Evolutionary conservation across 2,329 filamentous ascomycete species (phyloP), one percentile per base, ranked within the genome.

Genomic region (Alternaria consortialis): DNA sequence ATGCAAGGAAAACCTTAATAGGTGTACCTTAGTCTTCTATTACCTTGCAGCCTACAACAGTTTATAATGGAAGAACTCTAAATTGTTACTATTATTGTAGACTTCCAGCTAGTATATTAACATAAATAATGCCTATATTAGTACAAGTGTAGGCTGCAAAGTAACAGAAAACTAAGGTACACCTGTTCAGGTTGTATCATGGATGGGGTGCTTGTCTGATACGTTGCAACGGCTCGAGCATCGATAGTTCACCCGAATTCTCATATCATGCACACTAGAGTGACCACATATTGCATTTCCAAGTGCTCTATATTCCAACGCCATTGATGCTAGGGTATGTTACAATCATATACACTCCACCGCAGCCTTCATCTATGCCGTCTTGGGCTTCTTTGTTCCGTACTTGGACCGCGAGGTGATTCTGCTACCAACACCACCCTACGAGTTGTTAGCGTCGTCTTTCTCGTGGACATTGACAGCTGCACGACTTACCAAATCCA

Each of bases 321-420:
- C 71, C 71, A 51, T 53, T 48, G 39, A 72, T 75, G 68, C 70
- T 59, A 57, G 63, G 60, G 60, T 68, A 73, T 72, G 52, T 63
- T 76, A 76, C 69, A 50, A 17, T 50, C 20, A 74, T 23, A 50
- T 69, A 68, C 63, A 71, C 29, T 56, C 46, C 55, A 32, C 8
- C 8, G 12, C 32, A 31, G 4, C 43, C 20, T 56, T 57, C 52
- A 54, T 31, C 66, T 63, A 75, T 53, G 72, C 70, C 1, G 71
- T 64, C 90, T 98, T 98, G 0, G 95, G 94, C 84, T 97, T 98
- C 89, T 99, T 99, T 51, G 95, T 97, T 63, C 95, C 95, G 77
- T 97, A 99, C 82, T 99, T 99, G 75, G 93, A 97, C 74, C 95
- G 87, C 79, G 91, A 93, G 23, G 90, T 92, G 74, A 91, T 87